phyloP scores from a whole-genome alignment of 257 asterid genomes.

The Scutellaria barbata region DNA sequence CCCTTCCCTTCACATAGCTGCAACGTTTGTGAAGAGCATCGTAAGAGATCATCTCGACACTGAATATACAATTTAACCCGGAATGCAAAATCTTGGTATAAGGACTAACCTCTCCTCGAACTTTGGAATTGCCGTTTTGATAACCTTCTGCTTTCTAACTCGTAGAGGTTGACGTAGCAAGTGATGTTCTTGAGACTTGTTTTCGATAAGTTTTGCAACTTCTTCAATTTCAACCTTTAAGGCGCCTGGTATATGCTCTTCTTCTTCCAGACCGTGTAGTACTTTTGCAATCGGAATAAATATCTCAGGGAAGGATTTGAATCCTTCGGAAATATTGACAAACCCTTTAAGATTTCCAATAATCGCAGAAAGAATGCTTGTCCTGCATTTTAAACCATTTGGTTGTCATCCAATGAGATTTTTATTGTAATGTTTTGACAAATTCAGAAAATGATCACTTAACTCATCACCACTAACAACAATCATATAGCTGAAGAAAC shows the following conservation, averaged over 20 bases:
- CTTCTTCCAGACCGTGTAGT: conserved; percentile 54
- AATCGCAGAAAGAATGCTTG: conserved; percentile 63
- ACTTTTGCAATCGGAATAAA: conserved; percentile 66
- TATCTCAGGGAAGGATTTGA: conserved; percentile 85
- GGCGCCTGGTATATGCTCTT: conserved; percentile 58
- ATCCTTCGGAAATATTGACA: conserved; percentile 49
- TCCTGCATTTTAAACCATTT: conserved; percentile 52
- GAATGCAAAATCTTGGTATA: conserved; percentile 4
- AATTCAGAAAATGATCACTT: neutral
- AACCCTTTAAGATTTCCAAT: conserved; percentile 74
- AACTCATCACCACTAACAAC: neutral
- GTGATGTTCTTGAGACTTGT: conserved; percentile 59
- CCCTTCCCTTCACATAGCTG: conserved; percentile 97
- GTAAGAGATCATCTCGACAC: conserved; percentile 3
- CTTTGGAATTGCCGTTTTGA: conserved; percentile 72
- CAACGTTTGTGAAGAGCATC: conserved; percentile 28
- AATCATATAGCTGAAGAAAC: neutral
- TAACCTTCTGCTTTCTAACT: conserved; percentile 71
- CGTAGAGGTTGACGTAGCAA: conserved; percentile 72
- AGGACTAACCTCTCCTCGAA: conserved; percentile 76
- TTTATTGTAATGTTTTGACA: neutral
- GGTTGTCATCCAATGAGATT: neutral
- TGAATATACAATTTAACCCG: neutral
- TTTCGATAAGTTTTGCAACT: conserved; percentile 49
- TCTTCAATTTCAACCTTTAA: conserved; percentile 59